Conservation (phyloP, 768 basidiomycete species). For the Mycena haematopus region DNA sequence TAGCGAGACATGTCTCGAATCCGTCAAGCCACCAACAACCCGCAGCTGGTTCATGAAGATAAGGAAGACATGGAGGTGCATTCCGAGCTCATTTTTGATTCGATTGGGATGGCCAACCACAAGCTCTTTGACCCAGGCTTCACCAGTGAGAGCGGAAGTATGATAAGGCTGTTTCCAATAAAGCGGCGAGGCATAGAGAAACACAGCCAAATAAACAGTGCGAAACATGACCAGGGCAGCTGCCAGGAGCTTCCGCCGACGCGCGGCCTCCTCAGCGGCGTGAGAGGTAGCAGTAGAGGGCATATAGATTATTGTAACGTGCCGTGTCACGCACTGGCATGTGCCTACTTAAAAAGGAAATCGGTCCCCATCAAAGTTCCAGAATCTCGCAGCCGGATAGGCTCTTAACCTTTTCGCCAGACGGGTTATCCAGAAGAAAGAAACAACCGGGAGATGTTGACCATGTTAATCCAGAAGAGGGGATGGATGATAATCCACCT, state of each 20-base stretch:
- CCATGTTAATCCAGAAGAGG: no score
- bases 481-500: no score
- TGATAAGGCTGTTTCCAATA: slow-evolving; percentile 30
- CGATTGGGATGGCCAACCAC: slow-evolving; percentile 31
- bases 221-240: not conserved
- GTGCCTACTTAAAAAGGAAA: no score
- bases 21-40: not conserved
- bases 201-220: not conserved
- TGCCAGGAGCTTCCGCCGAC: not conserved
- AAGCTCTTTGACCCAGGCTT: slow-evolving; percentile 32
- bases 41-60: slow-evolving; percentile 22
- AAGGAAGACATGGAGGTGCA: slow-evolving; percentile 30
- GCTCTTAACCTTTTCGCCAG: no score
- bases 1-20: slow-evolving; percentile 20
- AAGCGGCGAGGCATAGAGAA: slow-evolving; percentile 3
- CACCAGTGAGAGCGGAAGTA: slow-evolving; percentile 32
- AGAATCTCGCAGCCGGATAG: no score
- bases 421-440: no score
- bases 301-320: no score
- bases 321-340: no score
- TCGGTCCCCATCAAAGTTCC: no score
- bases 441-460: no score
- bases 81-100: slow-evolving; percentile 31
- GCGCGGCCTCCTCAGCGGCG: not conserved
- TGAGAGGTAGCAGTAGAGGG: not conserved